Evolutionary conservation across 2,329 filamentous ascomycete genomes (phyloP), one percentile per base, ranked within the genome.

Genomic region (Endocalyx cinctus): DNA sequence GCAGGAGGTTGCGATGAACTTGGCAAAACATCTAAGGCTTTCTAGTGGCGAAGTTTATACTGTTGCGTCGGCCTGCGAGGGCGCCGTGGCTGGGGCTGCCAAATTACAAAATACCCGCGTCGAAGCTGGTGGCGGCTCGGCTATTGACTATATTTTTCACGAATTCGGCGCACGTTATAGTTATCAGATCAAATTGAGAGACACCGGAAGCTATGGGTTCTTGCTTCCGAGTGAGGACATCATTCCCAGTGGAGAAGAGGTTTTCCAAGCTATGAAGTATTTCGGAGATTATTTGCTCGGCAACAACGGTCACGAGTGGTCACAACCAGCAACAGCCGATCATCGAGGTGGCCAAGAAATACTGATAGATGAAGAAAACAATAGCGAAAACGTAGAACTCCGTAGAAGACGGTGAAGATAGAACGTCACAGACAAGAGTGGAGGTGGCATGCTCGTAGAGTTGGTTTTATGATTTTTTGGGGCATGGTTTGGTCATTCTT

Each of bases 131-230:
- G 89, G 90, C 25, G 90, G 90, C 3, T 89, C 85, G 30, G 87
- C 86, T 2, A 78, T 97, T 26, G 92, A 97, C 60, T 97, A 86
- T 79, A 95, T 98, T 61, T 95, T 94, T 57, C 86, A 94, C 48
- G 84, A 94, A 50, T 63, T 97, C 41, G 69, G 73, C 29, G 85
- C 90, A 13, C 80, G 78, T 42, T 94, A 87, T 57, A 85, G 87
- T 38, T 97, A 94, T 58, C 92, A 97, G 67, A 83, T 92, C 62
- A 97, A 97, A 64, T 69, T 98, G 17, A 74, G 92, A 30, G 92
- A 98, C 57, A 92, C 85, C 0, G 92, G 92, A 8, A 92, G 81
- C 56, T 97, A 97, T 57, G 92, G 92, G 0, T 98, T 97, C 57
- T 66, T 98, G 29, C 67, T 97, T 4, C 92, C 92, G 0, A 82